Conservation (phyloP, 805 yeast species). For the Suhomyces sp. region DNA sequence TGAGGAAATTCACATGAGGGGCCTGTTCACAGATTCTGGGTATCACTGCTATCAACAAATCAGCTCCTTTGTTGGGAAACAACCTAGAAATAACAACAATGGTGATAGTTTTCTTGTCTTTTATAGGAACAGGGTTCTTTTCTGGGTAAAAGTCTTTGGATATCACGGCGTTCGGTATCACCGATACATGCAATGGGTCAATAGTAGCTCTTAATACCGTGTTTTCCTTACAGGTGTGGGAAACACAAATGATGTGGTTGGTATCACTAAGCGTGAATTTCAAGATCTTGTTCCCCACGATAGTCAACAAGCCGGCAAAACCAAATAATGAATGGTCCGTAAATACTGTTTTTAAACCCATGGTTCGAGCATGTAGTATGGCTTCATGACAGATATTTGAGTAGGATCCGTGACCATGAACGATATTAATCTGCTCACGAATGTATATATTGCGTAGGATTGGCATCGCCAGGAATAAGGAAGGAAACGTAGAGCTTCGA, state of each 20-base stretch:
- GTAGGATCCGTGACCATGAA: conserved; percentile 94
- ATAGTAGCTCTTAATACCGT: conserved; percentile 84
- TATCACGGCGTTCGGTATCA: conserved; percentile 94
- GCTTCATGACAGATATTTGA: conserved; percentile 87
- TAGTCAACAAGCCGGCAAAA: conserved; percentile 79
- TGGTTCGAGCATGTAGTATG: conserved; percentile 83
- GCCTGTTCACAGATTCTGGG: conserved; percentile 73
- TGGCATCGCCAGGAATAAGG: conserved; percentile 87
- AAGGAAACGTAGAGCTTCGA: conserved; percentile 82
- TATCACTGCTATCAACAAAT: conserved; percentile 74
- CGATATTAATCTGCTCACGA: conserved; percentile 80
- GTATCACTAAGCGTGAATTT: conserved; percentile 82
- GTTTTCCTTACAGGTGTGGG: conserved; percentile 94
- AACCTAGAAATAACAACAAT: conserved; percentile 88
- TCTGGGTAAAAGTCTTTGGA: conserved; percentile 72
- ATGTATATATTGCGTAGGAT: conserved; percentile 78
- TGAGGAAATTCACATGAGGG: conserved; percentile 67
- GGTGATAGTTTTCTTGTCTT: conserved; percentile 49
- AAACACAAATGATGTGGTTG: conserved; percentile 94
- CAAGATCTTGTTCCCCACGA: conserved; percentile 80
- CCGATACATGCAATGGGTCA: conserved; percentile 76
- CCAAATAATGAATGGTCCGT: conserved; percentile 97
- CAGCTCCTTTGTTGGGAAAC: conserved; percentile 96
- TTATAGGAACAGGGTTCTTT: conserved; percentile 7
- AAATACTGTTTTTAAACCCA: conserved; percentile 89